A percentile compares a stretch with the other conserved stretches of the same genome.
These are phyloP conservation scores for Speleostelium caveatum DNA, from an alignment of 78 protist genomes.

Conservation along the genomic window DNA sequence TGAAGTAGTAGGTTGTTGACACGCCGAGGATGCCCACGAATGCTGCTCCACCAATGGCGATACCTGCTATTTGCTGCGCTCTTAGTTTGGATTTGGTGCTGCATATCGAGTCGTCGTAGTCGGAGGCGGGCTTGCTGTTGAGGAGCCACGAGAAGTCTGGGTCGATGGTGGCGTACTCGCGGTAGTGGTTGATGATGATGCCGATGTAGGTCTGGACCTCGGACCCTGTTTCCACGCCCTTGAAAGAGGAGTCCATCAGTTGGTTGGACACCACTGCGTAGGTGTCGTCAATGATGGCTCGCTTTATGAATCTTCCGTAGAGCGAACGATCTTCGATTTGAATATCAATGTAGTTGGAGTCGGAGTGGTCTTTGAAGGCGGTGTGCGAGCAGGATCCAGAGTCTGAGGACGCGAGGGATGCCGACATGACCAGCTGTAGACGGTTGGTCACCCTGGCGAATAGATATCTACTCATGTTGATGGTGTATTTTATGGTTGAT, in stretches of 20 bases:
- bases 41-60: too few species aligned
- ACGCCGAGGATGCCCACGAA: too few species aligned
- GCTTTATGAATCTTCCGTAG: slow-evolving; percentile 48
- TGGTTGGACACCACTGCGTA: background rate
- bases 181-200: slow-evolving; percentile 8
- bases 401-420: background rate
- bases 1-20: too few species aligned
- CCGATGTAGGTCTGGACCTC: slow-evolving; percentile 12
- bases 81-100: too few species aligned
- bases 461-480: background rate
- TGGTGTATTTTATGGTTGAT: slow-evolving; percentile 12
- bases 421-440: slow-evolving; percentile 11
- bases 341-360: slow-evolving; percentile 13
- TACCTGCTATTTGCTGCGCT: too few species aligned
- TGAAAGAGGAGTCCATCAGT: background rate
- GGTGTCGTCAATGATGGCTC: slow-evolving; percentile 3
- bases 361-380: background rate
- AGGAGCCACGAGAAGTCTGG: slow-evolving; percentile 29
- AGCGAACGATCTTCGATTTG: background rate
- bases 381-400: background rate
- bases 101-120: background rate
- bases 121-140: background rate
- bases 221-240: background rate
- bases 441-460: background rate
- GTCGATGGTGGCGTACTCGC: background rate